These are phyloP conservation scores for Cystobasidium slooffiae DNA, from an alignment of 1,284 basidiomycete species.

Conservation along the genomic window DNA sequence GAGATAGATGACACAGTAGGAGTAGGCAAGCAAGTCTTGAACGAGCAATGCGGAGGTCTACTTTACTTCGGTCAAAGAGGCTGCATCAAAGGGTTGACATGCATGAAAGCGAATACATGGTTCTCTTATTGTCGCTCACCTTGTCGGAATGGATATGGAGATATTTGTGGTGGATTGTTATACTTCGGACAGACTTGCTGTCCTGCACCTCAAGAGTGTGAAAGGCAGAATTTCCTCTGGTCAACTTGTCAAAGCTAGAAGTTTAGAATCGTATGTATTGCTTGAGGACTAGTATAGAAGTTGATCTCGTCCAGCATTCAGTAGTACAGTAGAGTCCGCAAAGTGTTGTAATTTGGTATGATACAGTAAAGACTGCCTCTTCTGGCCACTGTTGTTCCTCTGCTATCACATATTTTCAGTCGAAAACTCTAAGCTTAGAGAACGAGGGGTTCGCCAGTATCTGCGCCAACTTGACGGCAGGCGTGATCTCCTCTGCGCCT, in stretches of 20 bases:
- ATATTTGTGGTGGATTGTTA: neutral
- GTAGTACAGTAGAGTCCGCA: too few species aligned
- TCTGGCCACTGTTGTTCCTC: too few species aligned
- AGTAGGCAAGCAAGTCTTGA: neutral
- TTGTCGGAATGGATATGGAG: neutral
- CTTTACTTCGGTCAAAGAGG: constrained; percentile 7
- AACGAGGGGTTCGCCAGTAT: too few species aligned
- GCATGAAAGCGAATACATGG: constrained; percentile 1
- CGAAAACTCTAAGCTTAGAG: too few species aligned
- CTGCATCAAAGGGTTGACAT: constrained; percentile 9
- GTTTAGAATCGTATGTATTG: too few species aligned
- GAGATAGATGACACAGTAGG: neutral
- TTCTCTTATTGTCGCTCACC: constrained; percentile 2
- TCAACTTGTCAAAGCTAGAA: neutral
- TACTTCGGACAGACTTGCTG: neutral
- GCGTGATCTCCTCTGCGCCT: neutral
- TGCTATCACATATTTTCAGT: too few species aligned
- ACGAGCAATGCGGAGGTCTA: neutral
- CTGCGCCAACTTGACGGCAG: too few species aligned
- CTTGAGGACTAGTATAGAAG: too few species aligned
- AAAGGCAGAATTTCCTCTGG: neutral
- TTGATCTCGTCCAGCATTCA: too few species aligned
- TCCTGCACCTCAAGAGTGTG: neutral
- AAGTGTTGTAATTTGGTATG: too few species aligned
- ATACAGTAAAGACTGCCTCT: too few species aligned